A percentile compares a stretch with the other conserved stretches of the same genome.
Evolutionary conservation across 2,329 filamentous ascomycete species (phyloP).

Genomic region (Fusarium gaditjirri): DNA sequence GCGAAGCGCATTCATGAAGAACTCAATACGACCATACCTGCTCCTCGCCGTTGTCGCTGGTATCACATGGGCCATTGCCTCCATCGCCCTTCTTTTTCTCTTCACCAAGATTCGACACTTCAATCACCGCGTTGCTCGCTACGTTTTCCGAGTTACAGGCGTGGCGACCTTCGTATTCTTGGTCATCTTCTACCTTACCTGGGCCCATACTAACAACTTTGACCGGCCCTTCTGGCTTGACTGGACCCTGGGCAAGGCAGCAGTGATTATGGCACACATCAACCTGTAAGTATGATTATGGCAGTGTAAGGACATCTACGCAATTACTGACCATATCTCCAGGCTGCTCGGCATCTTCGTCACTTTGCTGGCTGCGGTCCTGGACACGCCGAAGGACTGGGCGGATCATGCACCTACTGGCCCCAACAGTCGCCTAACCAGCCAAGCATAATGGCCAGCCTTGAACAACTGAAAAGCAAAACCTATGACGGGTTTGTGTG

Average conservation of each 20-base stretch:
- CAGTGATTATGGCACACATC: constrained; percentile 34
- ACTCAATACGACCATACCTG: constrained; percentile 25
- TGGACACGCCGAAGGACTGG: constrained; percentile 23
- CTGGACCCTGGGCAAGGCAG: background rate
- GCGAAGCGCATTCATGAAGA: background rate
- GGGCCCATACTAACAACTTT: constrained; percentile 6
- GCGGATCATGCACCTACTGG: background rate
- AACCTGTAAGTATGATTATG: constrained; percentile 39
- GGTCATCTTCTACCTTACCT: constrained; percentile 14
- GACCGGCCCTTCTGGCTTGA: background rate
- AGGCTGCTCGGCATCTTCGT: constrained; percentile 38
- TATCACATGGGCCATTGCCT: constrained; percentile 18
- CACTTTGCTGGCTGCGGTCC: constrained; percentile 27
- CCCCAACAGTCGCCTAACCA: background rate
- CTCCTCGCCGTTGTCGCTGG: constrained; percentile 32
- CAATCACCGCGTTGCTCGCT: constrained; percentile 23
- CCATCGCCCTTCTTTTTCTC: constrained; percentile 25
- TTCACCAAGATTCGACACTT: constrained; percentile 2
- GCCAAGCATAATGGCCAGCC: background rate
- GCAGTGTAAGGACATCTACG: background rate
- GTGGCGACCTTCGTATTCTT: constrained; percentile 38
- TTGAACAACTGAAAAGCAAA: background rate
- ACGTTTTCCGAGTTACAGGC: constrained; percentile 41
- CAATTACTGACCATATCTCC: constrained; percentile 16
- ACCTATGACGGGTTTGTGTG: background rate